Base-by-base conservation (phyloP, 2,329 filamentous ascomycete species). In the Zymoseptoria tritici region DNA sequence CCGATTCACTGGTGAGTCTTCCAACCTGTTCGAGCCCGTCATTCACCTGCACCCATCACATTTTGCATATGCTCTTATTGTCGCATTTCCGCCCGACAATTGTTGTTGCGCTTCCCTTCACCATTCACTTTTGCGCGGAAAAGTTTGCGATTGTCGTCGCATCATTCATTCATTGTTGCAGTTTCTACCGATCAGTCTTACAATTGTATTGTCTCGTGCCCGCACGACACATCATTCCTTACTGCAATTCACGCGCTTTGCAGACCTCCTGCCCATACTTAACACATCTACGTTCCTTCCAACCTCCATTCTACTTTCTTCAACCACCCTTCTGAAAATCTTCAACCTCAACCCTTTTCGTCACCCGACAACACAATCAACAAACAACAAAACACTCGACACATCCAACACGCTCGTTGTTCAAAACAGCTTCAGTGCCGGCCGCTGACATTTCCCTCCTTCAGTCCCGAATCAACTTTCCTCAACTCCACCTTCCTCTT, bases 371-470 rank as follows among this genome's bases (percentile, higher is more conserved):
- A 42, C 56, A 21, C 53, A 21, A 36, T 21, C 54, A 57, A 31
- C 55, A 26, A 50, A 57, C 55, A 52, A 60, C 56, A 49, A 50
- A 9, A 54, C 36, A 46, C 36, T 16, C 36, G 36, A 46, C 36
- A 46, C 36, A 46, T 16, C 36, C 56, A 49, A 49, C 57, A 56
- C 54, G 31, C 54, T 60, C 56, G 19, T 26, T 54, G 26, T 52
- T 52, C 9, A 51, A 50, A 55, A 51, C 49, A 49, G 53, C 54
- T 49, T 60, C 63, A 60, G 65, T 67, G 65, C 65, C 49, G 65
- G 65, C 21, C 65, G 66, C 65, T 64, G 65, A 67, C 54, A 57
- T 31, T 9, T 21, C 46, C 22, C 29, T 31, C 42, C 20, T 13
- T 42, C 54, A 13, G 53, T 56, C 52, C 56, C 58, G 42, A 54